These are phyloP conservation scores for Iris pallida DNA, from an alignment of 116 monocot genomes.

Conservation along the genomic window DNA sequence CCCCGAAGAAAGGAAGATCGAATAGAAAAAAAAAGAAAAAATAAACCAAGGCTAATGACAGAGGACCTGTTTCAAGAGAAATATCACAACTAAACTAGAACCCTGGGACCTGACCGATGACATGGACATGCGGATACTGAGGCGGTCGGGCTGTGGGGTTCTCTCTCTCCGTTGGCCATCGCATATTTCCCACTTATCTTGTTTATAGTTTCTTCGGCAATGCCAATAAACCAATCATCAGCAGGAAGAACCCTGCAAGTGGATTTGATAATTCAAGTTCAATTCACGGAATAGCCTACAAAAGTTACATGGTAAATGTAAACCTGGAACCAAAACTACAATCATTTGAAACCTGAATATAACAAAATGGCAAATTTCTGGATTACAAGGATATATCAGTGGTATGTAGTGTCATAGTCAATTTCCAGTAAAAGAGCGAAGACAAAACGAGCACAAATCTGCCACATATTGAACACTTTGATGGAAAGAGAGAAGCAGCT, in stretches of 20 bases:
- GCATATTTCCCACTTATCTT: conserved; percentile 52
- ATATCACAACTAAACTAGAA: conserved; percentile 31
- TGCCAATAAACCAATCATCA: conserved; percentile 78
- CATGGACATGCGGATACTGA: conserved; percentile 81
- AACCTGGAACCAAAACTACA: too few species aligned
- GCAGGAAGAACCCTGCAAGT: conserved; percentile 66
- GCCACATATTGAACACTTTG: too few species aligned
- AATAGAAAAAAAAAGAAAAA: conserved; percentile 15
- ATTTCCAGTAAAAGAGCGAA: too few species aligned
- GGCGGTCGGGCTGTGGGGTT: conserved; percentile 75
- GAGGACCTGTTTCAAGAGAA: conserved; percentile 20
- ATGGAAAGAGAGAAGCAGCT: too few species aligned
- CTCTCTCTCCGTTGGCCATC: conserved; percentile 53
- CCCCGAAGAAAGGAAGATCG: neutral
- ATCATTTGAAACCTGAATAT: too few species aligned
- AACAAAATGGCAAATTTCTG: too few species aligned
- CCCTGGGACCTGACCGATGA: conserved; percentile 72
- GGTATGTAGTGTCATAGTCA: too few species aligned
- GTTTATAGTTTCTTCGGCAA: conserved; percentile 62
- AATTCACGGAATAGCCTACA: too few species aligned
- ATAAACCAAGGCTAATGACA: conserved; percentile 28
- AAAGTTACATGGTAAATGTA: too few species aligned
- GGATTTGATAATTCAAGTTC: neutral
- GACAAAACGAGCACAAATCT: too few species aligned
- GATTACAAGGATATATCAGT: too few species aligned